Evolutionary conservation across 1,284 basidiomycete species (phyloP).

Genomic region (Earliella scabrosa): DNA sequence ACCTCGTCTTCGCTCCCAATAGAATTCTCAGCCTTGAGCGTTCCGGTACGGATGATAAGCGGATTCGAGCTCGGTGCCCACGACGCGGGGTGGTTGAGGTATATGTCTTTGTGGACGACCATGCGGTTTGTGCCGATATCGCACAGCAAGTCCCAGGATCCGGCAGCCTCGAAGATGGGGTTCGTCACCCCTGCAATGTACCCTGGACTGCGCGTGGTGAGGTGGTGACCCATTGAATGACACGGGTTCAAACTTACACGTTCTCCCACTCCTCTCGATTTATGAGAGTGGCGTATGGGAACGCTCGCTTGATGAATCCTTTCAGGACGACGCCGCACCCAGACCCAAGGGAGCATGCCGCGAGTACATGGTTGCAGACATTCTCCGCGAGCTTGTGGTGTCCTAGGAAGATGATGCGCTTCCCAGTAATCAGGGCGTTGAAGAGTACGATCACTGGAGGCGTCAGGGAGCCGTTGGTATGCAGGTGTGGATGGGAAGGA

Average conservation of each 20-base stretch:
- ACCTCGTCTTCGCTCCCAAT: conserved; percentile 66
- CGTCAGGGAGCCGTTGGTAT: conserved; percentile 89
- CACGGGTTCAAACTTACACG: conserved; percentile 57
- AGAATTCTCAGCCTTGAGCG: conserved; percentile 65
- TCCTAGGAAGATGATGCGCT: conserved; percentile 93
- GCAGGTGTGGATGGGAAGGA: conserved; percentile 89
- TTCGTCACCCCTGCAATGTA: conserved; percentile 98
- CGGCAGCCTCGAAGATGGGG: conserved; percentile 89
- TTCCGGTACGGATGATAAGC: conserved; percentile 56
- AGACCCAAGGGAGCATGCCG: conserved; percentile 90
- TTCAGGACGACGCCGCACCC: conserved; percentile 86
- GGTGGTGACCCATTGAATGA: not conserved
- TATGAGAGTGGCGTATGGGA: conserved; percentile 92
- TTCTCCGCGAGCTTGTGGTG: conserved; percentile 85
- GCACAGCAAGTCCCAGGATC: conserved; percentile 91
- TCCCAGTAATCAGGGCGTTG: conserved; percentile 93
- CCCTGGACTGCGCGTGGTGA: conserved; percentile 59
- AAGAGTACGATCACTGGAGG: conserved; percentile 94
- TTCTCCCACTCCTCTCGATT: conserved; percentile 90
- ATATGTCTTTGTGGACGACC: conserved; percentile 85
- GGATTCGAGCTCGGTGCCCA: conserved; percentile 45
- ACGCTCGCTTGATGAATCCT: conserved; percentile 87
- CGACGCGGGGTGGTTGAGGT: conserved; percentile 56
- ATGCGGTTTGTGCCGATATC: conserved; percentile 89
- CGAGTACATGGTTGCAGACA: conserved; percentile 89